Base-by-base conservation (phyloP, 768 basidiomycete genomes). In the Albatrellus ellisii region DNA sequence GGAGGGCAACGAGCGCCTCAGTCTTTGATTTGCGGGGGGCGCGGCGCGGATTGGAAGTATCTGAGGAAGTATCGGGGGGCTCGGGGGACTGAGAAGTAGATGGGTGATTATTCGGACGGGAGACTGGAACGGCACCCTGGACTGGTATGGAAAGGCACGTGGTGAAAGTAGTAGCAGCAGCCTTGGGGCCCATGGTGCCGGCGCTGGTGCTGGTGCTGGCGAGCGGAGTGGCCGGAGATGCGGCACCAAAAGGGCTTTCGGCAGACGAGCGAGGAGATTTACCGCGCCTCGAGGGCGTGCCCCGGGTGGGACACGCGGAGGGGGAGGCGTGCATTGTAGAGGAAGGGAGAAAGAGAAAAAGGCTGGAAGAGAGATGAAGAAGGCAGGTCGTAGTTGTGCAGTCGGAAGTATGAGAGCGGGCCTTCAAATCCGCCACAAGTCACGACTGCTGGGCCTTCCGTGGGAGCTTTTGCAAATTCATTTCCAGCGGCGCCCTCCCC, bases 1-100 rank as follows among this genome's bases (percentile, higher is more conserved):
- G 79, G 42, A 89, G 63, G 18, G 86, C 87, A 22, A 74, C 82
- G 25, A 90, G 66, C 43, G 86, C 86, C 52, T 89, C 83, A 29
- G 79, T 86, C 72, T 90, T 90, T 52, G 85, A 88, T 70, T 88
- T 88, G 59, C 87, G 79, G 40, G 86, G 85, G 27, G 86, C 83
- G 45, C 86, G 73, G 61, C 70, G 73, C 39, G 26, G 15, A 11
- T 20, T 21, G 27, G 26, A 17, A 17, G 22, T 18, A 28, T 20
- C 20, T 12, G 36, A 20, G 36, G 27, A 15, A n/a, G 41, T 22
- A 14, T 34, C 26, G 14, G 46, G 27, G 6, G 42, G 25, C 9
- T 45, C 47, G 29, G 48, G 24, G 18, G 46, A 31, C 4, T 34
- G 36, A 2, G 42, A 17, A 10, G 49, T 25, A 1, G 33, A 15